Base-by-base conservation (phyloP, 2,329 filamentous ascomycete genomes). In the Bretziella fagacearum region DNA sequence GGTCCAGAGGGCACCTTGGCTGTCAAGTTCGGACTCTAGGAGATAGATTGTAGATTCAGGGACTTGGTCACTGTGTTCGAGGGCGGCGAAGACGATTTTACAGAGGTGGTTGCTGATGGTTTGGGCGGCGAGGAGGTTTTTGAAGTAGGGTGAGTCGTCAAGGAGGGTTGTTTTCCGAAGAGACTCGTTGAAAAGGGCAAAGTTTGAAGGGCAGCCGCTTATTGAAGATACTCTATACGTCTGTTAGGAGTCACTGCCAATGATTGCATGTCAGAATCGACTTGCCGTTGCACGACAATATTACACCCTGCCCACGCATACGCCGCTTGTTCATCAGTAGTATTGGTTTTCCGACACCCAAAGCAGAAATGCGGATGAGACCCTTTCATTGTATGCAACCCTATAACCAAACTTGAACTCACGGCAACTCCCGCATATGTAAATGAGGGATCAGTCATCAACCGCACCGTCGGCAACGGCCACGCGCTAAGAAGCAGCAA, bases 301-400 rank as follows among this genome's bases (percentile, higher is more conserved):
- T 69, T 72, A 51, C 68, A 69, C 1, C 67, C 68, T 2, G 68
- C 61, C 71, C 71, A 74, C 0, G 70, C 71, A 40, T 62, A 67
- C 0, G 64, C 62, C 2, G 70, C 70, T 49, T 73, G 70, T 48
- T 73, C 67, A 45, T 73, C 65, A 0, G 66, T 67, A 35, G 65
- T 63, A 2, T 59, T 61, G 40, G 64, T 61, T 20, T 63, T 62
- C 17, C 63, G 63, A 6, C 62, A 57, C 0, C 66, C 66, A 10
- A 68, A 61, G 33, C 62, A 61, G 46, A 69, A 70, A 51, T 70
- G 67, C 0, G 63, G 63, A 45, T 73, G 64, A 1, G 61, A 62
- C n/a, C 70, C 71, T 7, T 63, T 64, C 4, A 70, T 70, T 0
- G 67, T 71, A 49, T 74, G 70, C 18, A 73, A 58, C 1, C 71